Evolutionary conservation across 345 rosid genomes (phyloP).

Genomic region (Populus tremula): DNA sequence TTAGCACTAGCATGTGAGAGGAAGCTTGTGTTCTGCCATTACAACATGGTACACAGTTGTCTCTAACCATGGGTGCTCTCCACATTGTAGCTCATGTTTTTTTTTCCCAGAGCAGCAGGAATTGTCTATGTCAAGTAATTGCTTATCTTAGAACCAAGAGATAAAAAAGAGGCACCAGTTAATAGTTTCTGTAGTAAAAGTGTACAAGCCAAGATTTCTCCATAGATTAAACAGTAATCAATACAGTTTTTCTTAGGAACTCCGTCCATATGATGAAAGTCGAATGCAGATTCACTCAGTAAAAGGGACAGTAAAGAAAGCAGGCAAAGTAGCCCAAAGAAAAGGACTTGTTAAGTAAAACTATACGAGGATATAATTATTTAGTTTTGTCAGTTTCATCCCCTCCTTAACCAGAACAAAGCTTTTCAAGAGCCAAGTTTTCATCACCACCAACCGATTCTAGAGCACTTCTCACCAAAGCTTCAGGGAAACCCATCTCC

Average conservation of each 20-base stretch:
- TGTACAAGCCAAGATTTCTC: not conserved
- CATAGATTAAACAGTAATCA: not conserved
- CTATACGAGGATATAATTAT: slow-evolving; percentile 2
- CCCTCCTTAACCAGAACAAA: slow-evolving; percentile 48
- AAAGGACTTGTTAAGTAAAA: not conserved
- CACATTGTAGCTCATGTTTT: not conserved
- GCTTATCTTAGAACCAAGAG: not conserved
- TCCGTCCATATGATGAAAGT: not conserved
- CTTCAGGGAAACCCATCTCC: slow-evolving; percentile 93
- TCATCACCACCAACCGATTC: slow-evolving; percentile 93
- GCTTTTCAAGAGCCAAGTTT: slow-evolving; percentile 91
- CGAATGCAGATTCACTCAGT: not conserved
- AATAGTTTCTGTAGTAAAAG: not conserved
- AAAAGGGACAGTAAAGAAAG: not conserved
- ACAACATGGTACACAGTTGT: not conserved
- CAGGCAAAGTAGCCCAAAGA: not conserved
- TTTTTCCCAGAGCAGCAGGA: not conserved
- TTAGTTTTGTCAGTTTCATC: not conserved
- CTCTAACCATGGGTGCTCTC: not conserved
- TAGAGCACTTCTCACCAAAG: slow-evolving; percentile 71
- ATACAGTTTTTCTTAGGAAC: not conserved
- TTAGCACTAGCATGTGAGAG: no score
- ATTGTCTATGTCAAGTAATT: not conserved
- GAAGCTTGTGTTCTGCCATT: no score
- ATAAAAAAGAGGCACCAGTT: not conserved